phyloP scores from a whole-genome alignment of 2,329 filamentous ascomycete species.

The Sporothrix globosa region DNA sequence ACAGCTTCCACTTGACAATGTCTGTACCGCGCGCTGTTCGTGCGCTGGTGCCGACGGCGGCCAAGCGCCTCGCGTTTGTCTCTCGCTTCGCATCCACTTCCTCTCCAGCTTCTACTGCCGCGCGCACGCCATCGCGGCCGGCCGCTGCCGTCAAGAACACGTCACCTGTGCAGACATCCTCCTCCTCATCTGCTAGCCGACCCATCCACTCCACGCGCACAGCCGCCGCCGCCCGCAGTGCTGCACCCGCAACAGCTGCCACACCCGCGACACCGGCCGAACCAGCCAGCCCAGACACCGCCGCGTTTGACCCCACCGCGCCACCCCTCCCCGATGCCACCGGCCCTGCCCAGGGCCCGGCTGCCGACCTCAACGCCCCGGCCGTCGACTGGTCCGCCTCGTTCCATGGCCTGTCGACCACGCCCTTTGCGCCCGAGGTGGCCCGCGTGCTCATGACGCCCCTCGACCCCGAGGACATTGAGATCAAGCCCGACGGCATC shows the following conservation, averaged over 20 bases:
- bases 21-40: slow-evolving; percentile 19
- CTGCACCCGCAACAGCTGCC: background rate
- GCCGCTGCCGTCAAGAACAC: background rate
- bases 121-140: slow-evolving; percentile 1
- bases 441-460: slow-evolving; percentile 69
- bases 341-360: background rate
- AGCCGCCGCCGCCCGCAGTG: background rate
- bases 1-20: slow-evolving; percentile 24
- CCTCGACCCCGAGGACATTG: slow-evolving; percentile 74
- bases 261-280: background rate
- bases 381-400: slow-evolving; percentile 77
- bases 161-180: background rate
- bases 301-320: background rate
- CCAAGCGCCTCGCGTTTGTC: slow-evolving; percentile 32
- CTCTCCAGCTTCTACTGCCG: background rate
- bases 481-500: slow-evolving; percentile 97
- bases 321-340: background rate
- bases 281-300: background rate
- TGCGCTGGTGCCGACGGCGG: slow-evolving; percentile 20
- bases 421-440: slow-evolving; percentile 71
- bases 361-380: slow-evolving; percentile 23
- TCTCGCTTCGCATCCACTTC: background rate
- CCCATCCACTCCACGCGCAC: slow-evolving; percentile 21
- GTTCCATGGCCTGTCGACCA: slow-evolving; percentile 75
- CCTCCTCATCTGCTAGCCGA: background rate